Evolutionary conservation across 2,329 filamentous ascomycete species (phyloP).

Genomic region (Colletotrichum cereale): DNA sequence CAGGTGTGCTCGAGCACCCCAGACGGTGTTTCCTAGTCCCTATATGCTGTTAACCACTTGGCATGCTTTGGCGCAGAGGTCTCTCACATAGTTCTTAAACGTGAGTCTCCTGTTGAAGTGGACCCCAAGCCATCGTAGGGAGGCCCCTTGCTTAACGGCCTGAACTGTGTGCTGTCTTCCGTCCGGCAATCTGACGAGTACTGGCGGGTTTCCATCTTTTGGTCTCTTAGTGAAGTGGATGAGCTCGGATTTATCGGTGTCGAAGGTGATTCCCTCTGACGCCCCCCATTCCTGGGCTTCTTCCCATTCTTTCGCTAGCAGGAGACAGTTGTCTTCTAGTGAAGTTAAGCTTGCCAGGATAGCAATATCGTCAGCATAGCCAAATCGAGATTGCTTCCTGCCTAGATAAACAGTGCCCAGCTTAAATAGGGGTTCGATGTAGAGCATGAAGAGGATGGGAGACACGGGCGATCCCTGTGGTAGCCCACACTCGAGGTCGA

Average conservation of each 20-base stretch:
- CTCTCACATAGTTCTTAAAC: background rate
- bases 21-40: background rate
- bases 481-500: too few relatives aligned
- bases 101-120: background rate
- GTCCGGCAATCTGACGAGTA: background rate
- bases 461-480: too few relatives aligned
- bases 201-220: background rate
- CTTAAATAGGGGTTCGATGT: too few relatives aligned
- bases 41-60: background rate
- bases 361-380: too few relatives aligned
- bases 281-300: background rate
- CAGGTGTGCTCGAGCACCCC: background rate
- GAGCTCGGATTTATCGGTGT: background rate
- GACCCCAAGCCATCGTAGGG: background rate
- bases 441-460: too few relatives aligned
- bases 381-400: too few relatives aligned
- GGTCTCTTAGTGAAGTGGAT: background rate
- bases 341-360: too few relatives aligned
- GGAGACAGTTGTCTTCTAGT: too few relatives aligned
- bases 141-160: background rate
- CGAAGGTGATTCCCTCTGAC: background rate
- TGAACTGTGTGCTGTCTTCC: background rate
- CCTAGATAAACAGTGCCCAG: too few relatives aligned
- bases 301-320: too few relatives aligned
- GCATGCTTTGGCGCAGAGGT: background rate